Evolutionary conservation across 1,284 basidiomycete species (phyloP).

Genomic region (Boletus semigastroideus): DNA sequence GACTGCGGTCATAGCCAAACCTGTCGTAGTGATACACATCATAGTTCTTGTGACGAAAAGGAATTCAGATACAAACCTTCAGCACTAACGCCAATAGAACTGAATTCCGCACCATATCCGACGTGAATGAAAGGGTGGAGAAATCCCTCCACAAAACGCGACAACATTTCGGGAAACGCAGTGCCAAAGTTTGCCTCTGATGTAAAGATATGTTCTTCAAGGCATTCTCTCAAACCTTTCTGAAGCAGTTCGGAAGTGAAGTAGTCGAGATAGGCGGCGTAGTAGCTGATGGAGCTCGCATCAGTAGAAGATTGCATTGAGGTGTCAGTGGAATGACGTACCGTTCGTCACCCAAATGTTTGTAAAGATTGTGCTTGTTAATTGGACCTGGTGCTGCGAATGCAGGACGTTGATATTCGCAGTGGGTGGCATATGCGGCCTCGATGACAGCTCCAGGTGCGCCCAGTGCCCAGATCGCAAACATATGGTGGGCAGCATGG

Average conservation of each 20-base stretch:
- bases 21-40: constrained; percentile 23
- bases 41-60: background rate
- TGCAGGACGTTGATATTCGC: constrained; percentile 35
- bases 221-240: constrained; percentile 22
- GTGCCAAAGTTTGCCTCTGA: constrained; percentile 30
- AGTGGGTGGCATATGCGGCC: constrained; percentile 39
- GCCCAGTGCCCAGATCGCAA: constrained; percentile 44
- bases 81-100: constrained; percentile 31
- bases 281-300: constrained; percentile 29
- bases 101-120: constrained; percentile 39
- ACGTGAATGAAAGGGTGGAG: constrained; percentile 39
- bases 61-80: constrained; percentile 29
- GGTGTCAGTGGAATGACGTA: constrained; percentile 3
- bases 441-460: constrained; percentile 38
- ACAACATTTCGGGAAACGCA: constrained; percentile 31
- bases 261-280: constrained; percentile 33
- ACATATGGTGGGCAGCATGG: constrained; percentile 41
- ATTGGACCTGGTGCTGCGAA: constrained; percentile 35
- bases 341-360: constrained; percentile 30
- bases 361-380: constrained; percentile 28
- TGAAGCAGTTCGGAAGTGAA: constrained; percentile 30
- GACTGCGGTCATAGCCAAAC: constrained; percentile 45
- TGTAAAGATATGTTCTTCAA: constrained; percentile 31
- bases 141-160: constrained; percentile 33
- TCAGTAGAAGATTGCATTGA: background rate